Evolutionary conservation across 345 rosid genomes (phyloP).

Genomic region (Schrenkiella parvula): DNA sequence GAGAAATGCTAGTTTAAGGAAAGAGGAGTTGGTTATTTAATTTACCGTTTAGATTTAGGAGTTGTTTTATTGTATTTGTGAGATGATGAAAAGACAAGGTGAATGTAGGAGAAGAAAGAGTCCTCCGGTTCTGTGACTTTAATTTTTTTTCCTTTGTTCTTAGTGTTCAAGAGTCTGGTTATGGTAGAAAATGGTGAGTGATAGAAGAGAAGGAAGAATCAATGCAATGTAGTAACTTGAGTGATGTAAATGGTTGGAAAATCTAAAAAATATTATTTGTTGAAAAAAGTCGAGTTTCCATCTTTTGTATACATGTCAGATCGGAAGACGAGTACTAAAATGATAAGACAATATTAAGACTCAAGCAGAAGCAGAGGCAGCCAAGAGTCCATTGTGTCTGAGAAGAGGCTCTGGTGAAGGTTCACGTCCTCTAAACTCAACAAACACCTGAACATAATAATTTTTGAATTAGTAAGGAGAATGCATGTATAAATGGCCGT

Average conservation of each 20-base stretch:
- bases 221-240: not conserved
- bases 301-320: not conserved
- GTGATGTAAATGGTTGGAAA: constrained; percentile 16
- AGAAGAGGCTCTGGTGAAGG: constrained; percentile 89
- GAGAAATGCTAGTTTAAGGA: not conserved
- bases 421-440: constrained; percentile 84
- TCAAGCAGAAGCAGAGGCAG: constrained; percentile 42
- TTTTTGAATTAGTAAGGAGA: not conserved
- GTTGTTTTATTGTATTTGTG: constrained; percentile 14
- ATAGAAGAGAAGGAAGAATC: not conserved
- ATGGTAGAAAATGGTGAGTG: not conserved
- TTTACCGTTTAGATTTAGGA: constrained; percentile 5
- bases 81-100: not conserved
- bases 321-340: not conserved
- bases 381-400: constrained; percentile 72
- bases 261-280: constrained; percentile 1
- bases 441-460: constrained; percentile 58
- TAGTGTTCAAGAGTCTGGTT: not conserved
- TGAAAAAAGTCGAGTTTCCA: constrained; percentile 2
- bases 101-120: not conserved
- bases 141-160: not conserved
- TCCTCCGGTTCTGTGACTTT: not conserved
- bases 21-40: not conserved
- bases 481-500: not conserved
- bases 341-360: not conserved